phyloP scores from a whole-genome alignment of 441 rosid species.

The Bocquillonia castaneifolia region DNA sequence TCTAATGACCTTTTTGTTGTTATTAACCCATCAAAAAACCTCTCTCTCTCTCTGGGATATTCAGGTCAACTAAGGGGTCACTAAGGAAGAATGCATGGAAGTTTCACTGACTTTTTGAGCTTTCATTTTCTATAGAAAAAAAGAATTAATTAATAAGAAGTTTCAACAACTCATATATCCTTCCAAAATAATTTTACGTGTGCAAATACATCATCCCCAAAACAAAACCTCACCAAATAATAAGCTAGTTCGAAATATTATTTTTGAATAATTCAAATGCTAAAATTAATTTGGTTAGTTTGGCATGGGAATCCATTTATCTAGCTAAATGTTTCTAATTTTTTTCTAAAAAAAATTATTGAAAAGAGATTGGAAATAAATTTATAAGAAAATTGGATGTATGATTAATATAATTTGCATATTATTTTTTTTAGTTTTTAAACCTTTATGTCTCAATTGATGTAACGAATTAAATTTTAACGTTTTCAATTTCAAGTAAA shows the following conservation, averaged over 20 bases:
- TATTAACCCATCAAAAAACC: conserved; percentile 16
- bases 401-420: too few species aligned
- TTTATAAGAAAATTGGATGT: too few species aligned
- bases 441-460: too few species aligned
- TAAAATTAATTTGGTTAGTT: too few species aligned
- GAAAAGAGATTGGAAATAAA: too few species aligned
- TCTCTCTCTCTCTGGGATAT: not conserved
- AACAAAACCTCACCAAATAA: not conserved
- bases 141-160: not conserved
- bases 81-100: conserved; percentile 23
- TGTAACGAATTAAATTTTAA: too few species aligned
- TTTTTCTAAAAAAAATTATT: too few species aligned
- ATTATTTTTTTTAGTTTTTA: too few species aligned
- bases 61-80: conserved; percentile 30
- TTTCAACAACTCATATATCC: not conserved
- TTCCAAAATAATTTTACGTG: conserved; percentile 18
- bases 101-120: conserved; percentile 23
- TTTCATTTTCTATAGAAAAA: conserved; percentile 13
- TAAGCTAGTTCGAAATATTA: not conserved
- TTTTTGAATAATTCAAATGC: not conserved
- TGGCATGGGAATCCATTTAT: not conserved
- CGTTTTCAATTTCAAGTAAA: too few species aligned
- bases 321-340: too few species aligned
- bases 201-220: conserved; percentile 21
- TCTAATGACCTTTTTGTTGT: conserved; percentile 16